Conservation (phyloP, 1,139 yeast genomes). For the Barnettozyma hawaiiensis region DNA sequence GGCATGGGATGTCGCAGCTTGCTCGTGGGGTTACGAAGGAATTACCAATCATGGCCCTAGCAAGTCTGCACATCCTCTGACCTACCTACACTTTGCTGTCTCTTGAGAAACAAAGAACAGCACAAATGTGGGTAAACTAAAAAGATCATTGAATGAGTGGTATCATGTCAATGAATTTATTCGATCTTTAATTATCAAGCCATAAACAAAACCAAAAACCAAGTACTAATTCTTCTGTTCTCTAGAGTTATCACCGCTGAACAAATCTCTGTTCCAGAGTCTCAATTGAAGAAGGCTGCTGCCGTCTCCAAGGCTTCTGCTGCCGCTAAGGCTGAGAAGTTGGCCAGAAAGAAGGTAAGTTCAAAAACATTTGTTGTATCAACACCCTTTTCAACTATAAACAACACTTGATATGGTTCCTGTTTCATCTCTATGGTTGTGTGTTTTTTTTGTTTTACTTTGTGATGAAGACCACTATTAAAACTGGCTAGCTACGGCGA, state of each 20-base stretch:
- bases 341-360: slow-evolving; percentile 86
- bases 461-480: slow-evolving; percentile 62
- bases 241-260: slow-evolving; percentile 30
- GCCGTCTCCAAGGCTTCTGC: slow-evolving; percentile 83
- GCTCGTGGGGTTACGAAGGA: slow-evolving; percentile 9
- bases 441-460: slow-evolving; percentile 25
- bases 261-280: slow-evolving; percentile 68
- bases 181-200: neutral
- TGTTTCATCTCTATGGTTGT: neutral
- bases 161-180: slow-evolving; percentile 26
- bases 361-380: too few relatives aligned
- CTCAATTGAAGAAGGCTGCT: slow-evolving; percentile 92
- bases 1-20: slow-evolving; percentile 25
- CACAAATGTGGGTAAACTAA: slow-evolving; percentile 16
- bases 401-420: neutral
- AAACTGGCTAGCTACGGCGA: slow-evolving; percentile 78
- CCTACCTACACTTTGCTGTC: slow-evolving; percentile 16
- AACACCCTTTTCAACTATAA: neutral
- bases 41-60: slow-evolving; percentile 18
- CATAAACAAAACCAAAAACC: neutral
- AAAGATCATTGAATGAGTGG: slow-evolving; percentile 27
- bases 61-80: slow-evolving; percentile 26
- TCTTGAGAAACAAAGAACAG: too few relatives aligned
- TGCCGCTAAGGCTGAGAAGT: slow-evolving; percentile 83
- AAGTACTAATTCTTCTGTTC: slow-evolving; percentile 13